Base-by-base conservation (phyloP, 1,284 basidiomycete genomes). In the Kwoniella shivajii region DNA sequence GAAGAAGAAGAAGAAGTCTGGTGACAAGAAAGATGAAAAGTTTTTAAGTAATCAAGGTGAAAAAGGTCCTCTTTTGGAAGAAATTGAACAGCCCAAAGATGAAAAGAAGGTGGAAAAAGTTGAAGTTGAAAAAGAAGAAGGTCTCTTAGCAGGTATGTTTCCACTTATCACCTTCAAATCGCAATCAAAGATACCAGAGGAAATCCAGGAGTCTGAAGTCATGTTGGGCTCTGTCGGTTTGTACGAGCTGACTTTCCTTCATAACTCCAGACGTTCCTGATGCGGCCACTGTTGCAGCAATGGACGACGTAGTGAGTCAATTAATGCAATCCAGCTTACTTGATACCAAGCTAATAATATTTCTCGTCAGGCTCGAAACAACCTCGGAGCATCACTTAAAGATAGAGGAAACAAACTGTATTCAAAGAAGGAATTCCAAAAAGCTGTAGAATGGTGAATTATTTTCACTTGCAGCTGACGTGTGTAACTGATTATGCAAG, bases 331-430 rank as follows among this genome's bases (percentile, higher is more conserved):
- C 24, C 22, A n/a, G 26, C 20, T 18, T 13, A 2, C 9, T 43
- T 26, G n/a, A 36, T 24, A 13, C 13, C 11, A 26, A 5, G 41
- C 39, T 48, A 27, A 50, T 31, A 20, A 9, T 18, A 14, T 47
- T 26, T 9, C 2, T 38, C 24, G 18, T 6, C 30, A 92, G 87
- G 88, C 92, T 72, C 87, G 92, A 48, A 81, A 85, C 60, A 82
- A 84, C 63, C 80, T 87, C 38, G 94, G 94, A 6, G 85, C 86
- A 11, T 80, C 84, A 11, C 86, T 95, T 74, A 99, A 99, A 79
- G 83, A 86, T 33, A 84, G 86, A 71, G 96, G 96, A 48, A 99
- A 99, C 78, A 82, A 85, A 57, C 86, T 91, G 22, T 99, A 98
- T 82, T 84, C 87, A 65, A 82, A 83, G 57, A 88, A 88, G 68